phyloP scores from a whole-genome alignment of 2,329 filamentous ascomycete genomes.

The Fusarium acutatum region DNA sequence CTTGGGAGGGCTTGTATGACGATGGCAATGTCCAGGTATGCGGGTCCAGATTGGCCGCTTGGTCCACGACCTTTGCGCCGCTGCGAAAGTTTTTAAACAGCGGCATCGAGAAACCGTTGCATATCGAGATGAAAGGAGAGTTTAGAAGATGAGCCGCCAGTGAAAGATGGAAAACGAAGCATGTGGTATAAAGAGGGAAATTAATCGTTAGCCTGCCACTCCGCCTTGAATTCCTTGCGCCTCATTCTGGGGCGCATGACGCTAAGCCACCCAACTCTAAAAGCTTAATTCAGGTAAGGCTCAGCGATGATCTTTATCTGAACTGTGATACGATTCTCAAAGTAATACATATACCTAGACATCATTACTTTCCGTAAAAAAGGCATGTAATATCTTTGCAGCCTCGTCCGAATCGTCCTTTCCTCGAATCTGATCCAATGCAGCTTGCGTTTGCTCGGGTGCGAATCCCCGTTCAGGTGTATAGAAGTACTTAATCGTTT shows the following conservation, averaged over 20 bases:
- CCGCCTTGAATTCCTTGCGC: neutral
- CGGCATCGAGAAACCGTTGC: neutral
- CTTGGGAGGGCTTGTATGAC: slow-evolving; percentile 1
- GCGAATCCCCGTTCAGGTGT: neutral
- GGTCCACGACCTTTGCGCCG: neutral
- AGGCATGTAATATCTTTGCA: neutral
- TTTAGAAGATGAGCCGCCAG: neutral
- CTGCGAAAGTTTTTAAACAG: slow-evolving; percentile 9
- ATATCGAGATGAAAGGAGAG: neutral
- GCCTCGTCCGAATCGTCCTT: neutral
- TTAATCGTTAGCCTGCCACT: neutral
- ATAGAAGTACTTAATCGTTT: neutral
- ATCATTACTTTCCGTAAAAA: neutral
- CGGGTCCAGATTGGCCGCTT: slow-evolving; percentile 2
- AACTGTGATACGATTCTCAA: too few relatives aligned
- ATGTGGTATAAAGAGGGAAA: neutral
- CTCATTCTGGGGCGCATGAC: neutral
- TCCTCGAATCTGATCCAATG: neutral
- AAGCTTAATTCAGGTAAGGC: neutral
- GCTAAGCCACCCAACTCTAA: slow-evolving; percentile 8
- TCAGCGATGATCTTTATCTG: neutral
- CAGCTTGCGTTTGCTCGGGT: neutral
- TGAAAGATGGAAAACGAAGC: neutral
- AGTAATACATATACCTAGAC: neutral
- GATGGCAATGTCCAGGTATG: slow-evolving; percentile 19